Percentiles rank a stretch among this genome's conserved stretches.
phyloP scores from a whole-genome alignment of 2,329 filamentous ascomycete species.

The Penicillium sp. region DNA sequence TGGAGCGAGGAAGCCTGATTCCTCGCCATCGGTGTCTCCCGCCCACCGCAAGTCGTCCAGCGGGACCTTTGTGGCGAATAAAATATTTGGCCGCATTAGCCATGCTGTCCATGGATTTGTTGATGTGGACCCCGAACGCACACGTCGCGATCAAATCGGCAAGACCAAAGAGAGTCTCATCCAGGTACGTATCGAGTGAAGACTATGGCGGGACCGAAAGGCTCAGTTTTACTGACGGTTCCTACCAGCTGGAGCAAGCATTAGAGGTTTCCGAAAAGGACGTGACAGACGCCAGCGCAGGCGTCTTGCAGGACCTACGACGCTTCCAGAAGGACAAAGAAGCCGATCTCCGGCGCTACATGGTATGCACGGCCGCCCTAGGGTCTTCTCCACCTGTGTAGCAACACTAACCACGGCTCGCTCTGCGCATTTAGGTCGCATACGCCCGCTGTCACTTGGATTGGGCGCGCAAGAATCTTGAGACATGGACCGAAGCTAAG shows the following conservation, averaged over 20 bases:
- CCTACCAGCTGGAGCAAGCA: slow-evolving; percentile 79
- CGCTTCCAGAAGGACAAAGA: slow-evolving; percentile 95
- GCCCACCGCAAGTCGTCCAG: slow-evolving; percentile 77
- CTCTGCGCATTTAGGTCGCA: slow-evolving; percentile 66
- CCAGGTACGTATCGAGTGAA: slow-evolving; percentile 43
- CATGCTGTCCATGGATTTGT: slow-evolving; percentile 96
- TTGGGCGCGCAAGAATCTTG: slow-evolving; percentile 87
- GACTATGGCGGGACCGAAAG: no score
- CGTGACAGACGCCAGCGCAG: slow-evolving; percentile 86
- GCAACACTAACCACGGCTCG: neutral
- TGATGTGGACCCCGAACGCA: slow-evolving; percentile 91
- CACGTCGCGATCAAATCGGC: slow-evolving; percentile 85
- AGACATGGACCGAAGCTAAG: slow-evolving; percentile 88
- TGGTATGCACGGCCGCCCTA: slow-evolving; percentile 61
- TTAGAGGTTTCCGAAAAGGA: slow-evolving; percentile 84
- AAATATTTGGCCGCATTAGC: slow-evolving; percentile 91
- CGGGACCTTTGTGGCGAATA: slow-evolving; percentile 85
- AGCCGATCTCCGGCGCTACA: slow-evolving; percentile 86
- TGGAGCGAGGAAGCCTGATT: slow-evolving; percentile 43
- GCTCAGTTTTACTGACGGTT: slow-evolving; percentile 2
- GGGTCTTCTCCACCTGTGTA: slow-evolving; percentile 1
- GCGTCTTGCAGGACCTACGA: slow-evolving; percentile 83
- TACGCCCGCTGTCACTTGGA: slow-evolving; percentile 92
- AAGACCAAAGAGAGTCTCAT: slow-evolving; percentile 87
- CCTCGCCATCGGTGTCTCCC: slow-evolving; percentile 34